A percentile compares a stretch with the other conserved stretches of the same genome.
phyloP scores from a whole-genome alignment of 352 stramenopile species.

The Phytopythium cucurbitacearum region DNA sequence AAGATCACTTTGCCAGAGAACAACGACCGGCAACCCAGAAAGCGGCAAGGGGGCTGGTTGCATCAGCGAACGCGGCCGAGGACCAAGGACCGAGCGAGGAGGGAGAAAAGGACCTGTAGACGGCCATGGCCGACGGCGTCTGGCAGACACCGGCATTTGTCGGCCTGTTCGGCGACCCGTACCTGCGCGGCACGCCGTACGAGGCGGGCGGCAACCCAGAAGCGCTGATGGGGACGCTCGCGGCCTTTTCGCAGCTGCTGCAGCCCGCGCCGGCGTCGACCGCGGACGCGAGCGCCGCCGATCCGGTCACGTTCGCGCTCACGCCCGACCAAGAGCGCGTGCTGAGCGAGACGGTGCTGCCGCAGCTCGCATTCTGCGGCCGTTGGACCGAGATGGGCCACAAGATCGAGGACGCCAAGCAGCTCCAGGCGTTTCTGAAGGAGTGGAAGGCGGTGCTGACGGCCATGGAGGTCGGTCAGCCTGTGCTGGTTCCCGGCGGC shows the following conservation, averaged over 20 bases:
- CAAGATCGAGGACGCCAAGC: conserved; percentile 56
- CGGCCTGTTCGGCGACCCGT: conserved; percentile 78
- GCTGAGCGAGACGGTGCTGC: conserved; percentile 37
- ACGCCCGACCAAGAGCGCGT: conserved; percentile 46
- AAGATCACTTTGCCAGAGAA: conserved; percentile 2
- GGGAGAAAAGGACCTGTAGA: conserved; percentile 4
- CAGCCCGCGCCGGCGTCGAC: conserved; percentile 12
- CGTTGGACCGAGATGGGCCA: conserved; percentile 50
- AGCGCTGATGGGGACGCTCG: conserved; percentile 48
- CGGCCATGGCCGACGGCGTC: conserved; percentile 28
- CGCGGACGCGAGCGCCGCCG: conserved; percentile 6
- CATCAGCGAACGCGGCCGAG: too few species aligned
- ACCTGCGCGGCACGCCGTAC: conserved; percentile 69
- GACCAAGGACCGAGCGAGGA: not conserved
- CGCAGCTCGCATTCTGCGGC: conserved; percentile 47
- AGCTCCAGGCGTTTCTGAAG: conserved; percentile 59
- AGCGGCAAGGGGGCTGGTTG: too few species aligned
- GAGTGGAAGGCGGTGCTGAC: conserved; percentile 65
- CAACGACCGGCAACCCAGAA: not conserved
- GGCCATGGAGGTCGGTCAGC: conserved; percentile 31
- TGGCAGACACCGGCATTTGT: conserved; percentile 70
- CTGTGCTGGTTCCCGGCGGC: conserved; percentile 67
- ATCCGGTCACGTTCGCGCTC: conserved; percentile 48
- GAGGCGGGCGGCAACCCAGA: conserved; percentile 70
- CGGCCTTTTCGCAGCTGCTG: conserved; percentile 35